A percentile compares a stretch with the other conserved stretches of the same genome.
phyloP scores from a whole-genome alignment of 352 stramenopile genomes.

The Globisporangium barbulae region DNA sequence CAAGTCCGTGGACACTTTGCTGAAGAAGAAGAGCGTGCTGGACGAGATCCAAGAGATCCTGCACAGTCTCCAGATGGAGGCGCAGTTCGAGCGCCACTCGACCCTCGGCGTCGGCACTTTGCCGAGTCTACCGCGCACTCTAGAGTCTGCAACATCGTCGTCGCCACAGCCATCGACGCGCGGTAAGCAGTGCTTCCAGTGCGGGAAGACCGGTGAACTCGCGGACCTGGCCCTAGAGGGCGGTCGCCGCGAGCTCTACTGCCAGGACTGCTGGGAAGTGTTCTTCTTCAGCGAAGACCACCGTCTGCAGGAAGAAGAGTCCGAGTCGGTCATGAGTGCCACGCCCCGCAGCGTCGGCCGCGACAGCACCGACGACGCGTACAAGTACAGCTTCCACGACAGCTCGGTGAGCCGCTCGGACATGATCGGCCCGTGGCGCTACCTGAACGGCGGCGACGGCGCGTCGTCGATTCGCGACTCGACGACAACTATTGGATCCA shows the following conservation, averaged over 20 bases:
- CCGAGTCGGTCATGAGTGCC: slow-evolving; percentile 9
- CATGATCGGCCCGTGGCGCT: slow-evolving; percentile 53
- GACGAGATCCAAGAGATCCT: slow-evolving; percentile 82
- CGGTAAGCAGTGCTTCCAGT: slow-evolving; percentile 45
- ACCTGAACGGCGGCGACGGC: slow-evolving; percentile 40
- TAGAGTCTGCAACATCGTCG: slow-evolving; percentile 6
- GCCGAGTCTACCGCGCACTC: slow-evolving; percentile 12
- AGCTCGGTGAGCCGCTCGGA: slow-evolving; percentile 51
- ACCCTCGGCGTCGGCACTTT: slow-evolving; percentile 47
- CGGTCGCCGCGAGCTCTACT: slow-evolving; percentile 48
- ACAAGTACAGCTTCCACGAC: slow-evolving; percentile 81
- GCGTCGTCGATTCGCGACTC: slow-evolving; percentile 58
- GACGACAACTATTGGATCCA: slow-evolving; percentile 44
- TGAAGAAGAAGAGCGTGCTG: slow-evolving; percentile 72
- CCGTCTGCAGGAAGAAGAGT: slow-evolving; percentile 26
- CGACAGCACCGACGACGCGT: slow-evolving; percentile 29
- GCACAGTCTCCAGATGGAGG: slow-evolving; percentile 71
- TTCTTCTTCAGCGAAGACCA: slow-evolving; percentile 66
- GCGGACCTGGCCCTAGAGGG: slow-evolving; percentile 49
- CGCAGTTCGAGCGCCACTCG: slow-evolving; percentile 77
- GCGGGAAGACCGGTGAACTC: slow-evolving; percentile 48
- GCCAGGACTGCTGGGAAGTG: slow-evolving; percentile 73
- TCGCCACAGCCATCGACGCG: slow-evolving; percentile 20
- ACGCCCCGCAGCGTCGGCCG: slow-evolving; percentile 14
- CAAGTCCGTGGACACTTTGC: slow-evolving; percentile 44